Evolutionary conservation across 2,329 filamentous ascomycete genomes (phyloP).

Genomic region (Fusarium miscanthi): DNA sequence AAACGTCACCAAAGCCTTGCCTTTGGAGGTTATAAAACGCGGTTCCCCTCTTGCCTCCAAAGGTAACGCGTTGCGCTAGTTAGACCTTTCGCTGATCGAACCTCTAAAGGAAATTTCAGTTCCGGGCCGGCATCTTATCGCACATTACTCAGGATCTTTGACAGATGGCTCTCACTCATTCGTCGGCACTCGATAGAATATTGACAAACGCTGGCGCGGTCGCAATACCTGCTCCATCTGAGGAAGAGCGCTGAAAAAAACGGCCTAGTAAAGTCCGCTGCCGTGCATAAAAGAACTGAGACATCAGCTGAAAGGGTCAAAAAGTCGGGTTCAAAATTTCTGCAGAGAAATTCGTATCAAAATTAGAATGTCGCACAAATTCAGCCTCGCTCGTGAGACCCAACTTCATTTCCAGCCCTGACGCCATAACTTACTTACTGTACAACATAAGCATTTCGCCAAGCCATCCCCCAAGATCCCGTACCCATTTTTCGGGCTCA

Average conservation of each 20-base stretch:
- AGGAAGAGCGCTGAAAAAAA: not conserved
- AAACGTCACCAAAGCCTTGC: slow-evolving; percentile 2
- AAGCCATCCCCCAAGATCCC: not conserved
- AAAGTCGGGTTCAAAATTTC: not conserved
- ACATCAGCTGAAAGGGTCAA: not conserved
- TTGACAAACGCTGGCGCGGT: not conserved
- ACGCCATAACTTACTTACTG: not conserved
- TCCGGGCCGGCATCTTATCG: not conserved
- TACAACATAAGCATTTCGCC: not conserved
- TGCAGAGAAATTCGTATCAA: not conserved
- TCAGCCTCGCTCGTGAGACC: not conserved
- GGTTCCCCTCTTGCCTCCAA: slow-evolving; percentile 6
- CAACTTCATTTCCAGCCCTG: not conserved
- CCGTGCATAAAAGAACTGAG: not conserved
- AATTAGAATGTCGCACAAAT: not conserved
- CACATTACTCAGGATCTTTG: no score
- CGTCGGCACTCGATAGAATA: not conserved
- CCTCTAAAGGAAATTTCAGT: not conserved
- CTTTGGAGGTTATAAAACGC: slow-evolving; percentile 6
- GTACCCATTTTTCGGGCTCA: not conserved
- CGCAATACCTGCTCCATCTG: not conserved
- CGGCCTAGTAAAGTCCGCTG: not conserved
- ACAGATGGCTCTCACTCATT: not conserved
- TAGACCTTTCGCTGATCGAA: not conserved
- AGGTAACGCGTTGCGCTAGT: not conserved